Conservation (phyloP, 208 protist species). For the Leishmania aethiopica region DNA sequence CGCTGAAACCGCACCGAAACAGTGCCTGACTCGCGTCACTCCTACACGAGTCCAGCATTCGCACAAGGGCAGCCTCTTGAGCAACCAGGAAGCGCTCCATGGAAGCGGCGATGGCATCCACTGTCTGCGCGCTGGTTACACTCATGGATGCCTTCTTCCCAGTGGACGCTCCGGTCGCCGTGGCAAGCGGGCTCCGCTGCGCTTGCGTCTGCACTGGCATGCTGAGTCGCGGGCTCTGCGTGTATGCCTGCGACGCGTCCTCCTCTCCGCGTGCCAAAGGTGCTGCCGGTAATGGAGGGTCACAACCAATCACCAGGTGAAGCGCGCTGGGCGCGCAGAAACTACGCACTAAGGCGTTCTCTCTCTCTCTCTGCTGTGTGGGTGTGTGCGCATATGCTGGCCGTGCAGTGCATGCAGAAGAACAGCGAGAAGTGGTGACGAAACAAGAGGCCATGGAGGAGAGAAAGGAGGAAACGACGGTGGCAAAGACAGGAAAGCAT, state of each 20-base stretch:
- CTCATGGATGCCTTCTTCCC: too few relatives aligned
- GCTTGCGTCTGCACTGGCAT: conserved; percentile 4
- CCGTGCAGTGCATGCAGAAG: not conserved
- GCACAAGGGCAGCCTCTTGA: conserved; percentile 30
- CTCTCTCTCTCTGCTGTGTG: not conserved
- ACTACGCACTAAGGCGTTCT: not conserved
- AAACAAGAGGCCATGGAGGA: not conserved
- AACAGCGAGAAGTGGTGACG: not conserved
- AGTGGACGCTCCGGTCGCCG: not conserved
- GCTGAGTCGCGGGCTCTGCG: not conserved
- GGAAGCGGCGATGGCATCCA: not conserved
- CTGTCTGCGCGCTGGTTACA: not conserved
- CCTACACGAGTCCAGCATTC: conserved; percentile 14
- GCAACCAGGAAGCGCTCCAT: conserved; percentile 49
- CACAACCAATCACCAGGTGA: not conserved
- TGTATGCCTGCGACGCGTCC: not conserved
- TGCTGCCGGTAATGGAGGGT: not conserved
- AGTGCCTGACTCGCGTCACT: not conserved
- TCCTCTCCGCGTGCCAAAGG: not conserved
- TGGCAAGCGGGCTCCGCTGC: not conserved
- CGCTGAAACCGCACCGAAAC: not conserved
- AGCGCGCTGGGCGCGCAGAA: not conserved
- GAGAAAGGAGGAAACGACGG: not conserved
- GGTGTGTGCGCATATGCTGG: not conserved
- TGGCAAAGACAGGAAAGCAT: not conserved